These are phyloP conservation scores for Serendipita sp. DNA, from an alignment of 768 basidiomycete genomes.

Conservation along the genomic window DNA sequence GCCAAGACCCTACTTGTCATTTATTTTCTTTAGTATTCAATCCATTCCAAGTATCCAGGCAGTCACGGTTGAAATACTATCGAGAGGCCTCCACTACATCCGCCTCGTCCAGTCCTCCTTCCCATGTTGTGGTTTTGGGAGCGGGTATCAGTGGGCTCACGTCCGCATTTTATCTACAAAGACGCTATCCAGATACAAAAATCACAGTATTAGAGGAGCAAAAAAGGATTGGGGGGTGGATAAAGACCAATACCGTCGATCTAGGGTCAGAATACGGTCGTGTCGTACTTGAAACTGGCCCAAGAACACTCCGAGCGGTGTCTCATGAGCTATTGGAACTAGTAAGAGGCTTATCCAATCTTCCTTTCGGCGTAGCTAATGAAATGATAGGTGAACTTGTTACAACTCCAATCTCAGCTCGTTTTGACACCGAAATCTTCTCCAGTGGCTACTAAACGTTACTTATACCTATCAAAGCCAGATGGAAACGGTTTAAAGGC, in stretches of 20 bases:
- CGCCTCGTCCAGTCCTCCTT: background rate
- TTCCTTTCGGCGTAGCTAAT: background rate
- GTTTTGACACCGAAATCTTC: conserved; percentile 51
- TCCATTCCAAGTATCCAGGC: too few species aligned
- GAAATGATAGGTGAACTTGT: conserved; percentile 49
- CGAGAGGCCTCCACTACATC: background rate
- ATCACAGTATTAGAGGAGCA: conserved; percentile 60
- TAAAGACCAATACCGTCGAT: conserved; percentile 40
- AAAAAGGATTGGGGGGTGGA: conserved; percentile 71
- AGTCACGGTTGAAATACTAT: background rate
- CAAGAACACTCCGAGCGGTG: conserved; percentile 69
- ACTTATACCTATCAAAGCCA: conserved; percentile 39
- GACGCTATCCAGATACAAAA: conserved; percentile 39
- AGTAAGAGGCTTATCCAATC: conserved; percentile 29
- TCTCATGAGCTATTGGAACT: conserved; percentile 60
- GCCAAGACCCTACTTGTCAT: too few species aligned
- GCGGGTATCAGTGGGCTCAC: conserved; percentile 73
- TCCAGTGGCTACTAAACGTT: conserved; percentile 64
- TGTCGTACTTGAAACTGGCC: conserved; percentile 70
- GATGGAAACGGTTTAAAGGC: conserved; percentile 30
- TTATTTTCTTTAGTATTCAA: too few species aligned
- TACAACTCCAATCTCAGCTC: conserved; percentile 42
- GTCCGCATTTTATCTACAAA: conserved; percentile 60
- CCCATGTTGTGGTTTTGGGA: conserved; percentile 48
- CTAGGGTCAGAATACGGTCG: conserved; percentile 23